Evolutionary conservation across 345 rosid species (phyloP).

Genomic region (Eucalyptus tenuipes): DNA sequence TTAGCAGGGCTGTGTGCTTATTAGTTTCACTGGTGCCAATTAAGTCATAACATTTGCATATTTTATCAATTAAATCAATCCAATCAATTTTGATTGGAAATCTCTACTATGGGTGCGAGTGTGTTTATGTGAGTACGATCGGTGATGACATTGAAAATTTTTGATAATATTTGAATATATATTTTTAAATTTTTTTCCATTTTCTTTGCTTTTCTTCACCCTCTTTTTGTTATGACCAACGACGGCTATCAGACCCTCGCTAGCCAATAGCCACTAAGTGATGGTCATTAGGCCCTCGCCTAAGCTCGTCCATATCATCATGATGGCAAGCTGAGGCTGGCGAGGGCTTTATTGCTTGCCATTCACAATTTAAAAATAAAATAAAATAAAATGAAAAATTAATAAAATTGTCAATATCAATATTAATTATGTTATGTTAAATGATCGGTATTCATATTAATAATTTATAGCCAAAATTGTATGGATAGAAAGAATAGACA

Average conservation of each 20-base stretch:
- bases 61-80: too few species aligned
- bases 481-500: rapidly evolving
- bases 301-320: neutral
- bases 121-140: rapidly evolving
- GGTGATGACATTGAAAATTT: rapidly evolving
- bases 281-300: neutral
- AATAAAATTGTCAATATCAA: too few species aligned
- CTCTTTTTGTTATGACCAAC: neutral
- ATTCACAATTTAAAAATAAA: rapidly evolving
- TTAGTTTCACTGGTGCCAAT: neutral
- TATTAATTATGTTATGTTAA: rapidly evolving
- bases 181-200: too few species aligned
- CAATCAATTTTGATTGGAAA: too few species aligned
- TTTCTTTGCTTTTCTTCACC: neutral
- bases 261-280: too few species aligned
- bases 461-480: rapidly evolving
- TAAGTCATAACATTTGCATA: too few species aligned
- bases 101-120: rapidly evolving
- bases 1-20: neutral
- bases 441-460: rapidly evolving
- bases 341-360: rapidly evolving
- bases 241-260: rapidly evolving
- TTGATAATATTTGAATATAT: too few species aligned
- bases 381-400: rapidly evolving
- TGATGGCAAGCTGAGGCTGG: rapidly evolving